These are phyloP conservation scores for Xylaria grammica DNA, from an alignment of 495 filamentous ascomycete genomes.

Conservation along the genomic window DNA sequence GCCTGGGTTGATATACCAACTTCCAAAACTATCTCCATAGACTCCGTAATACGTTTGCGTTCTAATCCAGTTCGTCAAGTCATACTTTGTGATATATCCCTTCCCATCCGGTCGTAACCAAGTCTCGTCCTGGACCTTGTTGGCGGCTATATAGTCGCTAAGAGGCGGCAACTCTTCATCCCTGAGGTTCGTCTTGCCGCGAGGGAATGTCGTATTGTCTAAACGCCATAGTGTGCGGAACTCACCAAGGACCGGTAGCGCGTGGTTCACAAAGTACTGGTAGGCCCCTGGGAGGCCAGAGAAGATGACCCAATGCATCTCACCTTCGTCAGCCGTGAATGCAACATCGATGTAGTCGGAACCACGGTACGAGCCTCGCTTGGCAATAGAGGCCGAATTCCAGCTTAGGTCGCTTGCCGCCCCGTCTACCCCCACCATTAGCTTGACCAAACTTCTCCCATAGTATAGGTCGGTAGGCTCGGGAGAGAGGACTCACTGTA, in stretches of 20 bases:
- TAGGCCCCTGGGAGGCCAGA: constrained; percentile 45
- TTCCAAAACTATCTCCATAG: constrained; percentile 45
- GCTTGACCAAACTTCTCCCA: too few species aligned
- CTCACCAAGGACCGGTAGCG: constrained; percentile 46
- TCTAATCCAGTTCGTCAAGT: constrained; percentile 39
- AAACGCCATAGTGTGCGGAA: constrained; percentile 49
- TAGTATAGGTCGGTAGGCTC: neutral
- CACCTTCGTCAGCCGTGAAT: constrained; percentile 44
- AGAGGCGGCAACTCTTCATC: constrained; percentile 42
- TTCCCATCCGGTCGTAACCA: constrained; percentile 44
- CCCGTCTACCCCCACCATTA: constrained; percentile 31
- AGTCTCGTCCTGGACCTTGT: constrained; percentile 50
- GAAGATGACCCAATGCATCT: constrained; percentile 48
- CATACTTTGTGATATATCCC: constrained; percentile 50
- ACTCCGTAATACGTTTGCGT: constrained; percentile 41
- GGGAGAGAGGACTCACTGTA: constrained; percentile 35
- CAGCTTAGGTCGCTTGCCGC: constrained; percentile 42
- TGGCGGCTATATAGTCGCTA: constrained; percentile 36
- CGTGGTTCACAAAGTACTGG: constrained; percentile 50
- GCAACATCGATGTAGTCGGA: constrained; percentile 42
- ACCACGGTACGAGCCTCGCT: constrained; percentile 24
- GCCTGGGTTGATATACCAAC: constrained; percentile 51
- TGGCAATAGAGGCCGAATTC: constrained; percentile 40
- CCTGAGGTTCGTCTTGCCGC: constrained; percentile 42
- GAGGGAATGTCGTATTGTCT: constrained; percentile 42